A percentile compares a stretch with the other conserved stretches of the same genome.
Conservation (phyloP, 352 stramenopile species). For the Elongisporangium senticosum region DNA sequence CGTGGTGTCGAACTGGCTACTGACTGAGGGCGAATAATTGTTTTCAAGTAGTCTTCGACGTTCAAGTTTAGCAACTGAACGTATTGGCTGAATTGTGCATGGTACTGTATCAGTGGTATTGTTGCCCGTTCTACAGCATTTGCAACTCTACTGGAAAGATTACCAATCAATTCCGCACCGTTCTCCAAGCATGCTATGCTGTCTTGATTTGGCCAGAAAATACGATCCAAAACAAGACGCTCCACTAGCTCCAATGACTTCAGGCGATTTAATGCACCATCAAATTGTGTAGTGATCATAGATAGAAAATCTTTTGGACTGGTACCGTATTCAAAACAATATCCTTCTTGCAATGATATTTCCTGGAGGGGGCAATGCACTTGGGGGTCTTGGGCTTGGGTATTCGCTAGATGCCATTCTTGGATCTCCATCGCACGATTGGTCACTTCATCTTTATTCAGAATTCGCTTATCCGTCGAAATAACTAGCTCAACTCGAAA, state of each 20-base stretch:
- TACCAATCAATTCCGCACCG: conserved; percentile 49
- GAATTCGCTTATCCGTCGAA: conserved; percentile 33
- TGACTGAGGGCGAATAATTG: conserved; percentile 47
- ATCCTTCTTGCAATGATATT: conserved; percentile 34
- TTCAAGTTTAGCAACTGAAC: conserved; percentile 89
- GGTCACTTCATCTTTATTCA: conserved; percentile 57
- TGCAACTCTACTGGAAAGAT: conserved; percentile 46
- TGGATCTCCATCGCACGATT: conserved; percentile 48
- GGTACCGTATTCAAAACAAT: conserved; percentile 79
- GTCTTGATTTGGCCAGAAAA: conserved; percentile 94
- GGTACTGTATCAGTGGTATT: conserved; percentile 68
- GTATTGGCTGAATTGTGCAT: conserved; percentile 78
- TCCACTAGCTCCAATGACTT: conserved; percentile 89
- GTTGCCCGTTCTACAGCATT: conserved; percentile 37
- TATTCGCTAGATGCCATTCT: conserved; percentile 54
- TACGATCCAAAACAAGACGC: conserved; percentile 90
- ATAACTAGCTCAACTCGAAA: conserved; percentile 75
- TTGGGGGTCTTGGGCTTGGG: conserved; percentile 39
- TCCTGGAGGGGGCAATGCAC: conserved; percentile 51
- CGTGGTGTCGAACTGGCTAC: conserved; percentile 17
- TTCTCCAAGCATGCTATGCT: conserved; percentile 82
- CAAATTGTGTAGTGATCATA: conserved; percentile 69
- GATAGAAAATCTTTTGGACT: conserved; percentile 60
- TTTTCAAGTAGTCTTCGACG: conserved; percentile 72
- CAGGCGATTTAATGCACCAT: conserved; percentile 69